Percentiles rank a stretch among this genome's conserved stretches.
Conservation (phyloP, 495 filamentous ascomycete species). For the Xylaria grammica region DNA sequence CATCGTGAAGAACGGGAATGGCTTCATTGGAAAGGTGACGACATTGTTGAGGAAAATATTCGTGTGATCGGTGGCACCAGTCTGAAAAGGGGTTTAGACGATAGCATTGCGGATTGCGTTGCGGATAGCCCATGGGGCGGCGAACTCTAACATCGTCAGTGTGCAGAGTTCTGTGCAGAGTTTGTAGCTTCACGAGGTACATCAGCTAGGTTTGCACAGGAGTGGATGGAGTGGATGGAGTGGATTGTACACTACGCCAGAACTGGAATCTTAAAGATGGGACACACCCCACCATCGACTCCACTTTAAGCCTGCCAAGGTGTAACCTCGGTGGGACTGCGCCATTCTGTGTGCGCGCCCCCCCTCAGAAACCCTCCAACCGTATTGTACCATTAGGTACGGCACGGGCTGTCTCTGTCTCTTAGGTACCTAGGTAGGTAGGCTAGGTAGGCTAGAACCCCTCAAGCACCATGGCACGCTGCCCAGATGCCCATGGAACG, state of each 20-base stretch:
- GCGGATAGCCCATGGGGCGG: background rate
- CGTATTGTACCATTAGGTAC: background rate
- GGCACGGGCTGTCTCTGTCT: too few relatives aligned
- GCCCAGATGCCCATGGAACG: too few relatives aligned
- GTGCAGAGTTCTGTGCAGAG: background rate
- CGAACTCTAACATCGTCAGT: slow-evolving; percentile 4
- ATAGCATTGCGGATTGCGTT: too few relatives aligned
- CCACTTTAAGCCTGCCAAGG: slow-evolving; percentile 4
- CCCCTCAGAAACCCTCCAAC: too few relatives aligned
- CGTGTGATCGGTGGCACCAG: too few relatives aligned
- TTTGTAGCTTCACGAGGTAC: background rate
- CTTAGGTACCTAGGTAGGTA: too few relatives aligned
- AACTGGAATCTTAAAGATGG: background rate
- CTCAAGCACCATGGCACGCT: too few relatives aligned
- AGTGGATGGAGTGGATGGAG: too few relatives aligned
- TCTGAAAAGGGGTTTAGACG: background rate
- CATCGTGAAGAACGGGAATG: background rate
- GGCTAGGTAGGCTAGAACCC: too few relatives aligned
- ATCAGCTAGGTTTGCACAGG: too few relatives aligned
- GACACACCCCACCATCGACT: background rate
- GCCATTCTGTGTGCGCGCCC: too few relatives aligned
- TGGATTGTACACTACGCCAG: background rate
- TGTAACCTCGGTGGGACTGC: slow-evolving; percentile 2
- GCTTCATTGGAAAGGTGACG: slow-evolving; percentile 7
- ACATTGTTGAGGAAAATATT: background rate